Evolutionary conservation across 805 yeast genomes (phyloP).

Genomic region (Lachancea cidri): DNA sequence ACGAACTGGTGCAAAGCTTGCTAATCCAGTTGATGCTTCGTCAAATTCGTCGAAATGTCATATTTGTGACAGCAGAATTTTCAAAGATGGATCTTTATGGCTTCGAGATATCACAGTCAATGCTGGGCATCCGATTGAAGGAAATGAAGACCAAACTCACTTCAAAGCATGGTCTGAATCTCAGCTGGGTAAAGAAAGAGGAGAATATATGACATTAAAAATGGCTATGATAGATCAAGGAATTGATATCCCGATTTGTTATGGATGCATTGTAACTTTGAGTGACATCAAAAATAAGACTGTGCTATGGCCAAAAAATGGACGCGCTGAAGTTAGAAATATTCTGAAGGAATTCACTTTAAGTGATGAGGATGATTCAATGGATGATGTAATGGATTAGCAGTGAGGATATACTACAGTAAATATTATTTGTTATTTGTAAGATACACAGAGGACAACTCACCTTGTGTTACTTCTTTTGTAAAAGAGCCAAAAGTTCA

Average conservation of each 20-base stretch:
- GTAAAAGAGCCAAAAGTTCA: slow-evolving; percentile 24
- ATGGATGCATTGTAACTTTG: slow-evolving; percentile 68
- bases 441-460: too few relatives aligned
- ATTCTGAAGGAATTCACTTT: slow-evolving; percentile 47
- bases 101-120: slow-evolving; percentile 60
- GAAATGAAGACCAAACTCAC: slow-evolving; percentile 38
- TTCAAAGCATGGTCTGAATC: slow-evolving; percentile 32
- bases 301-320: slow-evolving; percentile 37
- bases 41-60: slow-evolving; percentile 38
- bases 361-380: slow-evolving; percentile 33
- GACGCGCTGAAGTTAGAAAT: slow-evolving; percentile 31
- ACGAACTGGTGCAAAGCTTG: slow-evolving; percentile 76
- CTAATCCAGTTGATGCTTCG: slow-evolving; percentile 36
- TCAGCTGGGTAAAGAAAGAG: slow-evolving; percentile 17
- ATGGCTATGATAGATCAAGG: slow-evolving; percentile 16
- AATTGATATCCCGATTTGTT: slow-evolving; percentile 46
- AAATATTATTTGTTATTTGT: too few relatives aligned
- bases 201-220: slow-evolving; percentile 19
- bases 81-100: slow-evolving; percentile 61
- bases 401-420: background rate
- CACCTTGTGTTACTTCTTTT: slow-evolving; percentile 10
- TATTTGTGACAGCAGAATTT: slow-evolving; percentile 52
- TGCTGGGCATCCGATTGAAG: slow-evolving; percentile 45
- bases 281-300: slow-evolving; percentile 37
- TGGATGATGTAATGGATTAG: background rate